Conservation (phyloP, 129 eudicot genomes). For the Smallanthus sonchifolius region DNA sequence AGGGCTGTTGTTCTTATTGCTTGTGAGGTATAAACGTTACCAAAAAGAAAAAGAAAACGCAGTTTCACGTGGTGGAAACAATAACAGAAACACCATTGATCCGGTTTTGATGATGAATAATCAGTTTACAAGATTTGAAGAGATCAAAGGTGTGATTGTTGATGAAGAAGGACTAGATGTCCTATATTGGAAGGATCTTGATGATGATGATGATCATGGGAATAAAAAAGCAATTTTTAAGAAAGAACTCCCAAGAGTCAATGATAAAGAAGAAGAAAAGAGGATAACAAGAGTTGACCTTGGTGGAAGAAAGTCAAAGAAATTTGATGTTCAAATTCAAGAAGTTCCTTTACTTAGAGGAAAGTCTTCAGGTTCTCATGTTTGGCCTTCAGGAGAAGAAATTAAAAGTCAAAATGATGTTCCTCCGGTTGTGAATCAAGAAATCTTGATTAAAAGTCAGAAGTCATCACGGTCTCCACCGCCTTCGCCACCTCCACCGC, state of each 20-base stretch:
- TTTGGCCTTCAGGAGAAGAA: conserved; percentile 37
- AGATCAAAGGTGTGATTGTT: conserved; percentile 55
- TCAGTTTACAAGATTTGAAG: conserved; percentile 48
- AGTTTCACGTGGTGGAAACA: conserved; percentile 9
- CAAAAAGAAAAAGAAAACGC: conserved; percentile 25
- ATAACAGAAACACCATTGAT: conserved; percentile 6
- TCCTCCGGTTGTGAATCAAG: conserved; percentile 31
- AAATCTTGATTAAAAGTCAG: conserved; percentile 24
- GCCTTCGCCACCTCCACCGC: conserved; percentile 41
- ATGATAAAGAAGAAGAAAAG: conserved; percentile 41
- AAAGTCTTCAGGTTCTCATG: conserved; percentile 63
- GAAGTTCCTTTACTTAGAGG: conserved; percentile 66
- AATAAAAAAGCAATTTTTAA: conserved; percentile 23
- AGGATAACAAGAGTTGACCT: conserved; percentile 26
- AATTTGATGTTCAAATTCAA: conserved; percentile 29
- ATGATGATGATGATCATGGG: conserved; percentile 36
- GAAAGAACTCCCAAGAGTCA: conserved; percentile 20
- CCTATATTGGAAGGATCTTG: conserved; percentile 74
- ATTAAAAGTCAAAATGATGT: conserved; percentile 12
- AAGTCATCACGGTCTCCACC: conserved; percentile 33
- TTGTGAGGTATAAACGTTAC: conserved; percentile 27
- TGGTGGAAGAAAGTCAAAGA: conserved; percentile 23
- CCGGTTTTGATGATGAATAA: conserved; percentile 22
- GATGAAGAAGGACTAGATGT: conserved; percentile 97
- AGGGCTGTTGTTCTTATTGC: conserved; percentile 52